These are phyloP conservation scores for Aphanomyces invadans DNA, from an alignment of 352 stramenopile species.

Conservation along the genomic window DNA sequence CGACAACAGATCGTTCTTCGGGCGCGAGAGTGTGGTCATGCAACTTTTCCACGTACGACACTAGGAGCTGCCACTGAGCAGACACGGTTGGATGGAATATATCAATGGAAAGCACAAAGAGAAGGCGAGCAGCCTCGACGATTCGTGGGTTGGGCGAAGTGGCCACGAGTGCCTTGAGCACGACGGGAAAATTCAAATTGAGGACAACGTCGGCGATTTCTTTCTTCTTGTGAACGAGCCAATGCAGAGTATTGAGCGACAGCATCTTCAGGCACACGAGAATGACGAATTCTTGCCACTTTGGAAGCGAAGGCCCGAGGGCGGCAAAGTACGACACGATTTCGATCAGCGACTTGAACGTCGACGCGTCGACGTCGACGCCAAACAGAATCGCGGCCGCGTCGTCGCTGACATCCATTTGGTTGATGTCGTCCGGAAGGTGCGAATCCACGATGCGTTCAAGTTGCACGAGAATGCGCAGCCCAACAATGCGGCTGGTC, in stretches of 20 bases:
- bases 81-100: slow-evolving; percentile 7
- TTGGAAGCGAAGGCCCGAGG: slow-evolving; percentile 27
- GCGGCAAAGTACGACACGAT: slow-evolving; percentile 33
- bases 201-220: slow-evolving; percentile 24
- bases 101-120: slow-evolving; percentile 13
- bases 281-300: slow-evolving; percentile 26
- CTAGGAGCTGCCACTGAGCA: slow-evolving; percentile 11
- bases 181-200: background rate
- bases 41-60: background rate
- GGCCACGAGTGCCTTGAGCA: background rate
- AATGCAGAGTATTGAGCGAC: slow-evolving; percentile 13
- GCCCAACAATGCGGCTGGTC: background rate
- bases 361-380: slow-evolving; percentile 33
- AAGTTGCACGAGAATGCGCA: background rate
- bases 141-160: background rate
- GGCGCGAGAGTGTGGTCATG: background rate
- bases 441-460: slow-evolving; percentile 27
- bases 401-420: slow-evolving; percentile 4
- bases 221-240: slow-evolving; percentile 23
- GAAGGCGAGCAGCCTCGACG: background rate
- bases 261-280: slow-evolving; percentile 3
- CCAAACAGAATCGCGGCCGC: slow-evolving; percentile 34
- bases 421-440: slow-evolving; percentile 19
- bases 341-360: slow-evolving; percentile 32
- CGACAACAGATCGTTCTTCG: background rate